phyloP scores from a whole-genome alignment of 257 asterid genomes.

The Ilex asprella region DNA sequence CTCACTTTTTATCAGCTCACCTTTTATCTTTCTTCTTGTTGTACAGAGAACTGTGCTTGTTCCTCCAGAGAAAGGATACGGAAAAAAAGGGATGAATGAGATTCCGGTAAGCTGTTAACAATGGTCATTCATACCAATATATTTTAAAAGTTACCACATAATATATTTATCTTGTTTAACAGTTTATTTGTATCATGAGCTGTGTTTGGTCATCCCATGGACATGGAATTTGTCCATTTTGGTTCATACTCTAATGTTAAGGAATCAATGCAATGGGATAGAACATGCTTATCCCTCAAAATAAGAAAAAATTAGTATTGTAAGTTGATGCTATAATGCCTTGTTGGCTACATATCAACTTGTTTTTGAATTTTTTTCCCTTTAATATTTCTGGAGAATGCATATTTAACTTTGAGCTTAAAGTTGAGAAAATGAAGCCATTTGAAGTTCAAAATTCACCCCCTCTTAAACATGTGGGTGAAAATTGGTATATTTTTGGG shows the following conservation, averaged over 20 bases:
- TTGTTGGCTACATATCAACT: not conserved
- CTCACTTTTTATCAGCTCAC: not conserved
- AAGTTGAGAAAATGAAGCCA: not conserved
- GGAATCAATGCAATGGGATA: not conserved
- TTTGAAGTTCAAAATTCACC: not conserved
- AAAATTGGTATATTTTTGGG: not conserved
- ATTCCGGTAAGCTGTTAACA: conserved; percentile 57
- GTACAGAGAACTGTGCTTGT: conserved; percentile 80
- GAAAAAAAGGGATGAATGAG: conserved; percentile 83
- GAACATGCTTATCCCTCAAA: not conserved
- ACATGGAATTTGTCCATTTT: not conserved
- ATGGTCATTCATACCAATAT: not conserved
- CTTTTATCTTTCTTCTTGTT: conserved; percentile 10
- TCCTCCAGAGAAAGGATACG: conserved; percentile 88
- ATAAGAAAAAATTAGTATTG: not conserved
- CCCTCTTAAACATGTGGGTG: not conserved
- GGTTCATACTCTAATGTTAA: not conserved
- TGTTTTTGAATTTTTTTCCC: not conserved
- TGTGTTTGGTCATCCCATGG: not conserved
- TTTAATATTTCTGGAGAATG: not conserved
- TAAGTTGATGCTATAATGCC: not conserved
- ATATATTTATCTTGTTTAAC: not conserved
- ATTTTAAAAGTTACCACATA: not conserved
- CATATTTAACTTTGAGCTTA: not conserved
- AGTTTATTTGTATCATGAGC: not conserved